phyloP scores from a whole-genome alignment of 2,329 filamentous ascomycete genomes.

The Colletotrichum sublineola region DNA sequence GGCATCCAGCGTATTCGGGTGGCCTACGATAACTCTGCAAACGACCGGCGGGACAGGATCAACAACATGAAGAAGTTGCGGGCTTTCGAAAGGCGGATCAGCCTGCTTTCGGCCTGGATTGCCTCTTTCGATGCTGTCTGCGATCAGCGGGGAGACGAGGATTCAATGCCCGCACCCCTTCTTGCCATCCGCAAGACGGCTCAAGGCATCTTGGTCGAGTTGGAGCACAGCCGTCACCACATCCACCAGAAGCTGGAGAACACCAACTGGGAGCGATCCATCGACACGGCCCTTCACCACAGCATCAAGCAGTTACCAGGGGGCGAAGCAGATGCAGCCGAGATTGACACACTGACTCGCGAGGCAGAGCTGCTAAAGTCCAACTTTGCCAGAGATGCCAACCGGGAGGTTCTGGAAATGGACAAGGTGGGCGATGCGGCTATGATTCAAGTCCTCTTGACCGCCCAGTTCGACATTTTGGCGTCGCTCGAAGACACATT shows the following conservation, averaged over 20 bases:
- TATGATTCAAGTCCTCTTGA: constrained; percentile 85
- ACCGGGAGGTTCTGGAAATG: constrained; percentile 83
- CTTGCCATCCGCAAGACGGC: constrained; percentile 87
- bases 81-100: constrained; percentile 86
- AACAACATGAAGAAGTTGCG: constrained; percentile 85
- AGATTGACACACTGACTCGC: constrained; percentile 78
- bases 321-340: constrained; percentile 75
- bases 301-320: constrained; percentile 83
- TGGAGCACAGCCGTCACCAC: constrained; percentile 91
- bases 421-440: constrained; percentile 84
- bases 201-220: constrained; percentile 86
- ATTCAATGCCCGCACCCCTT: constrained; percentile 76
- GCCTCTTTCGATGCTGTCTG: constrained; percentile 89
- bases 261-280: constrained; percentile 85
- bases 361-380: constrained; percentile 90
- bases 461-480: constrained; percentile 93
- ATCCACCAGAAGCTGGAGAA: constrained; percentile 87
- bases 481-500: constrained; percentile 85
- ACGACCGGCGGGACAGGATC: constrained; percentile 84
- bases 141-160: constrained; percentile 77
- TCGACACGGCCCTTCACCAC: constrained; percentile 90
- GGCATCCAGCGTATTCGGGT: constrained; percentile 83
- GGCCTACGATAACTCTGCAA: constrained; percentile 84
- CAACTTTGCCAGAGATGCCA: constrained; percentile 84
- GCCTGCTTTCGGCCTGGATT: constrained; percentile 91